Conservation (phyloP, 352 stramenopile species). For the Pythium aphanidermatum region DNA sequence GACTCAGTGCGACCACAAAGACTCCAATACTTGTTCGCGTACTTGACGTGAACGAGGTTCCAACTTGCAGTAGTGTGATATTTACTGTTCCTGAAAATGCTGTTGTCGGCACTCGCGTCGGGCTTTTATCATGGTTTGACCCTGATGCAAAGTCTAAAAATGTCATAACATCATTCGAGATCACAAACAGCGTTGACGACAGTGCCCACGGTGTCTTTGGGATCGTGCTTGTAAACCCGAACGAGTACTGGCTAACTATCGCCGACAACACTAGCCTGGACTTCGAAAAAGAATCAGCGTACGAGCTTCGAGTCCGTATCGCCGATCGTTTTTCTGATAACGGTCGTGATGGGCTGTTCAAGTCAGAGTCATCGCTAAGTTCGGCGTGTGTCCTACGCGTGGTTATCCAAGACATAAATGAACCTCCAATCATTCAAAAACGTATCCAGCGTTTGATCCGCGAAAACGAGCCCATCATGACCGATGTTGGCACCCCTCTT, state of each 20-base stretch:
- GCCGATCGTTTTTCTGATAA: constrained; percentile 15
- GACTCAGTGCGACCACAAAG: constrained; percentile 19
- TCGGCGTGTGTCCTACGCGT: constrained; percentile 31
- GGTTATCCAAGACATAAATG: constrained; percentile 38
- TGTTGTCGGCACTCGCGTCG: constrained; percentile 14
- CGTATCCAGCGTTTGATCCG: constrained; percentile 18
- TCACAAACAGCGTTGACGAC: constrained; percentile 17
- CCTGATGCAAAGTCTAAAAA: constrained; percentile 30
- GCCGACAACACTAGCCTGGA: constrained; percentile 7
- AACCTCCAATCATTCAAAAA: constrained; percentile 28
- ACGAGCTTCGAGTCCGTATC: constrained; percentile 15
- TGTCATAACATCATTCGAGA: constrained; percentile 39
- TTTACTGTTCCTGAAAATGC: constrained; percentile 26
- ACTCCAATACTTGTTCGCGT: constrained; percentile 16
- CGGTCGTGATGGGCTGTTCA: background rate
- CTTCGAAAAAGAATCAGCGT: constrained; percentile 12
- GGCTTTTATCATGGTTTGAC: constrained; percentile 32
- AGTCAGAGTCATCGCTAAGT: constrained; percentile 30
- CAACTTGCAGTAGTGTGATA: constrained; percentile 11
- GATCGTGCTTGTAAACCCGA: background rate
- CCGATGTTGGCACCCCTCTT: constrained; percentile 14
- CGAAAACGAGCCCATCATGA: constrained; percentile 27
- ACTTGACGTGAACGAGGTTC: constrained; percentile 27
- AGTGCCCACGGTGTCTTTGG: constrained; percentile 10
- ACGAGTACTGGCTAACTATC: constrained; percentile 6